Base-by-base conservation (phyloP, 495 filamentous ascomycete species). In the Paragyromitra xinjiangensis region DNA sequence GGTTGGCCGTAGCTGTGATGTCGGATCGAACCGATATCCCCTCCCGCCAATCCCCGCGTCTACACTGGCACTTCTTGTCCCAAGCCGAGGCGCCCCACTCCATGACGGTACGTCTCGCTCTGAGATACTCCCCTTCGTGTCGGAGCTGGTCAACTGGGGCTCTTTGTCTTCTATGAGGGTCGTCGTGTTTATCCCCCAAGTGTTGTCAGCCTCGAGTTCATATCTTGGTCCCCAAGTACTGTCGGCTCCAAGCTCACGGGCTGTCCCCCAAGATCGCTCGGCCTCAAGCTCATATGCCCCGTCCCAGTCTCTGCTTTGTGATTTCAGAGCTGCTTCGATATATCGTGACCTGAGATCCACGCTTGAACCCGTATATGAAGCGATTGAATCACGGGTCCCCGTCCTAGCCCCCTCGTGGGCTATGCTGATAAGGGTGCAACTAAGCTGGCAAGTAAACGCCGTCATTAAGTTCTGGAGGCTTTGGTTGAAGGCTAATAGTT, bases 401-500 rank as follows among this genome's bases (percentile, higher is more conserved):
- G 26, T 14, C 45, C 44, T 51, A 14, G 34, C 7, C 3, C 12
- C 48, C 0, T 58, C 70, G 34, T 64, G 19, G 6, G 12, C 34
- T 34, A 63, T 26, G 11, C 14, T 8, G 16, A n/a, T 29, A 37
- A 64, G 14, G 16, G 45, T 44, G 37, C 48, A 56, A 26, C 22
- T 65, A 29, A 65, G 50, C 1, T 63, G 59, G n/a, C 37, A 63
- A 63, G 11, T 26, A 42, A 63, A 63, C 1, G 61, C 39, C 16
- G 70, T 58, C 22, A 63, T 51, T 24, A 73, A 14, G 16, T 29
- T 0, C 4, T 37, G 62, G 37, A 73, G 58, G 7, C 37, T 65
- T 26, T 26, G 22, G 37, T 58, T 65, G 70, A 73, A 19, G 6
- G 16, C 19, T 39, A 50, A 45, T n/a, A 73, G 12, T 14, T 65